Evolutionary conservation across 768 basidiomycete species (phyloP).

Genomic region (Polyporus arcularius): DNA sequence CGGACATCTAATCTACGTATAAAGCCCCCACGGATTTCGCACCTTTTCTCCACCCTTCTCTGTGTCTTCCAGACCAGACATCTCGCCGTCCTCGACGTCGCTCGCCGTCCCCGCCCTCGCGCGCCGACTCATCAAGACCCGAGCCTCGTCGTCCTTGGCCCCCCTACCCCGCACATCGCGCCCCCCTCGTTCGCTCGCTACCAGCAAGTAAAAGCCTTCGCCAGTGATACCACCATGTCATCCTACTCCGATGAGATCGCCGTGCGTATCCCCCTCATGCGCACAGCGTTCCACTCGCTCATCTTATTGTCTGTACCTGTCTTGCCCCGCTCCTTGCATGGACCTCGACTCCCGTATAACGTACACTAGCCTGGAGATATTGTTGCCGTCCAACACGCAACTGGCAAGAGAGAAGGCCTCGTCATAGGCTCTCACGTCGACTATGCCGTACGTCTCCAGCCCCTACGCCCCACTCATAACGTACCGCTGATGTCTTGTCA

Average conservation of each 20-base stretch:
- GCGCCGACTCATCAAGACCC: slow-evolving; percentile 22
- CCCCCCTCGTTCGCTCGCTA: slow-evolving; percentile 3
- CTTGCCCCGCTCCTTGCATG: neutral
- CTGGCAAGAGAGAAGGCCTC: slow-evolving; percentile 73
- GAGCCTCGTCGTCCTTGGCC: slow-evolving; percentile 6
- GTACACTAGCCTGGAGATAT: slow-evolving; percentile 69
- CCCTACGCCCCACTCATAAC: neutral
- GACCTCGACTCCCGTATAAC: neutral
- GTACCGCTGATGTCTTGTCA: neutral
- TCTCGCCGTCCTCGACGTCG: slow-evolving; percentile 16
- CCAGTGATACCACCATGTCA: slow-evolving; percentile 18
- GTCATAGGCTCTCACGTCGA: slow-evolving; percentile 78
- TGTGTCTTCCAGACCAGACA: slow-evolving; percentile 25
- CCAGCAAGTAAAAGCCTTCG: neutral
- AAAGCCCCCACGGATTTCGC: slow-evolving; percentile 36
- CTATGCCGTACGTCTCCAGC: slow-evolving; percentile 52
- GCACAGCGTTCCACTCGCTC: neutral
- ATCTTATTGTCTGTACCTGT: neutral
- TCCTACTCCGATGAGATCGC: slow-evolving; percentile 38
- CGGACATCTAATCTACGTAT: slow-evolving; percentile 45
- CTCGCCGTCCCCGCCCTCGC: slow-evolving; percentile 32
- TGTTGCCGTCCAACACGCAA: slow-evolving; percentile 70
- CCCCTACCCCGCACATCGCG: neutral
- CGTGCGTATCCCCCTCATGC: slow-evolving; percentile 9
- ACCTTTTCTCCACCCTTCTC: slow-evolving; percentile 29